Evolutionary conservation across 2,329 filamentous ascomycete species (phyloP).

Genomic region (Xylaria multiplex): DNA sequence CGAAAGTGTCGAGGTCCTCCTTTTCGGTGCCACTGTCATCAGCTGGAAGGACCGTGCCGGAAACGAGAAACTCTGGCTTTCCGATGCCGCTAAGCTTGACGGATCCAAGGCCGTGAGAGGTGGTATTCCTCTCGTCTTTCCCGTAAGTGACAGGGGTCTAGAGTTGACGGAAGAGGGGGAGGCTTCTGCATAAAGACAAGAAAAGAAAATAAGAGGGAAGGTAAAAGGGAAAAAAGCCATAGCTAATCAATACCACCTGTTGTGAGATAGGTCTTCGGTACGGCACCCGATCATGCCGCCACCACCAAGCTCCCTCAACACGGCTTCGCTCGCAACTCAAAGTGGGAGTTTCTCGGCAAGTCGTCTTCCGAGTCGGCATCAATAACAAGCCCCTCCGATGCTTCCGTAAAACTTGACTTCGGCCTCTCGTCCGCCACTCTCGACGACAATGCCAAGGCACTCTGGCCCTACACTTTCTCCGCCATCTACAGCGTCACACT

Average conservation of each 20-base stretch:
- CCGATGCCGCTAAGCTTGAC: slow-evolving; percentile 81
- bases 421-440: slow-evolving; percentile 82
- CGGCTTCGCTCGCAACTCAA: slow-evolving; percentile 89
- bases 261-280: slow-evolving; percentile 79
- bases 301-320: slow-evolving; percentile 87
- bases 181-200: neutral
- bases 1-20: slow-evolving; percentile 84
- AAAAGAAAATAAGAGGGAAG: too few species aligned
- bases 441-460: slow-evolving; percentile 71
- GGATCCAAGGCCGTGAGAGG: slow-evolving; percentile 90
- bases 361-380: slow-evolving; percentile 76
- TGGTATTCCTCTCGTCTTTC: slow-evolving; percentile 92
- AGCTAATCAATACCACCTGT: slow-evolving; percentile 17
- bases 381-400: slow-evolving; percentile 61
- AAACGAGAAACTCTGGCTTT: slow-evolving; percentile 86
- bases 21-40: slow-evolving; percentile 92
- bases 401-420: slow-evolving; percentile 93
- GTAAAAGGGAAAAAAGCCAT: neutral
- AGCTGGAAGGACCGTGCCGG: slow-evolving; percentile 89
- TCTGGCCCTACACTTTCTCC: slow-evolving; percentile 89
- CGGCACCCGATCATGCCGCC: slow-evolving; percentile 77
- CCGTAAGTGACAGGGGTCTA: slow-evolving; percentile 65
- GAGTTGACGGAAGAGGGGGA: neutral
- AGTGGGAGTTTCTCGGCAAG: slow-evolving; percentile 95
- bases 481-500: slow-evolving; percentile 94